Evolutionary conservation across 192 early-diverging fungal genomes (phyloP), one percentile per base, ranked within the genome.

Genomic region (Fimicolochytrium jonesii): DNA sequence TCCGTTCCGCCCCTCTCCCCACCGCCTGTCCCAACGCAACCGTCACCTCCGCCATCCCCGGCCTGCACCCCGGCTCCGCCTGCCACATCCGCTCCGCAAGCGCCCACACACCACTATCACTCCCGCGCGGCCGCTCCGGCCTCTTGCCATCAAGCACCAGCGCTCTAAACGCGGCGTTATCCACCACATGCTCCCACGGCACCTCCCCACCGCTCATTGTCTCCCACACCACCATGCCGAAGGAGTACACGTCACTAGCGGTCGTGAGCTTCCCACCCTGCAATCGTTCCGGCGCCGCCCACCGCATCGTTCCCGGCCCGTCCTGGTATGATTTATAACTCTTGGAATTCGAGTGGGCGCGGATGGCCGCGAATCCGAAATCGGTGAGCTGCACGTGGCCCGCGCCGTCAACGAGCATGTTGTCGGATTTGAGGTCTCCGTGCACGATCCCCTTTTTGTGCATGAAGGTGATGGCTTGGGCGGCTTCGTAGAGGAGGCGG

Each of bases 321-420:
- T 56, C 35, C 35, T 43, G 36, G 15, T 43, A 56, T 13, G 54
- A 10, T 43, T 56, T 34, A 20, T 43, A 43, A 9, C 36, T 22
- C 9, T 43, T 34, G 54, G 32, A 56, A 58, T 53, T n/a, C 20
- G 58, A 15, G 15, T 18, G 28, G 17, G 23, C 29, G 10, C 35
- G 25, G 11, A 60, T 25, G 11, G 18, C 58, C 28, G 58, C 58
- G 57, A 60, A 60, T 57, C 90, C 90, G 80, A 92, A 92, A 45
- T 92, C 90, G 4, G 89, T 90, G 17, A 92, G 64, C 69, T 91
- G 91, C 26, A 92, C 56, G 61, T 92, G 88, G 10, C 89, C 91
- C 52, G 83, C 72, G 55, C 82, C 76, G 61, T 90, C 88, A 71
- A 92, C 91, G 17, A 92, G 66, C n/a, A 91, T 58, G 56, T 92